These are phyloP conservation scores for Saturnispora silvae DNA, from an alignment of 805 yeast species.

Conservation along the genomic window DNA sequence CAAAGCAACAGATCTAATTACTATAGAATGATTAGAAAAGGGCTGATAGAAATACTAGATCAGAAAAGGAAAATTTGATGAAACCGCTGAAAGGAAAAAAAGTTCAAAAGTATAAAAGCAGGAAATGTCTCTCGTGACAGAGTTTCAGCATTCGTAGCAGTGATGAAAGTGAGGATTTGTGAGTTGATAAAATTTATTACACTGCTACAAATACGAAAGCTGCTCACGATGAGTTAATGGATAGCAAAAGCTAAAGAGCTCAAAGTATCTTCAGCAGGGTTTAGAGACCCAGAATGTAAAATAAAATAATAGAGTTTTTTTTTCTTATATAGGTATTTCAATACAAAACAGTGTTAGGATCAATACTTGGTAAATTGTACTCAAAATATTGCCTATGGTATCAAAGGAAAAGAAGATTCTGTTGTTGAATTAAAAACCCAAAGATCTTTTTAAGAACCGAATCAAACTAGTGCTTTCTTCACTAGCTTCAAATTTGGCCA, in stretches of 20 bases:
- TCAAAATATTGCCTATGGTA: background rate
- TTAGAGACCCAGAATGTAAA: too few species aligned
- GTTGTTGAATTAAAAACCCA: too few species aligned
- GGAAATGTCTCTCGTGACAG: conserved; percentile 9
- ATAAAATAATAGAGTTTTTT: background rate
- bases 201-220: background rate
- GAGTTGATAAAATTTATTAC: background rate
- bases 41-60: conserved; percentile 20
- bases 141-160: conserved; percentile 1
- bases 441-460: conserved; percentile 18
- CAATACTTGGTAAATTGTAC: background rate
- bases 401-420: too few species aligned
- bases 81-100: conserved; percentile 12
- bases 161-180: background rate
- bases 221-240: background rate
- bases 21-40: conserved; percentile 17
- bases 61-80: conserved; percentile 19
- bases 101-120: too few species aligned
- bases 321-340: background rate
- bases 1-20: conserved; percentile 19
- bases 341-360: too few species aligned
- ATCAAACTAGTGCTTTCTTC: conserved; percentile 13
- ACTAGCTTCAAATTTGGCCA: conserved; percentile 25
- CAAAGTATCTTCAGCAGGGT: conserved; percentile 4
- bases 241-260: conserved; percentile 3